These are phyloP conservation scores for Prunus yedoensis DNA, from an alignment of 331 rosid species.

Conservation along the genomic window DNA sequence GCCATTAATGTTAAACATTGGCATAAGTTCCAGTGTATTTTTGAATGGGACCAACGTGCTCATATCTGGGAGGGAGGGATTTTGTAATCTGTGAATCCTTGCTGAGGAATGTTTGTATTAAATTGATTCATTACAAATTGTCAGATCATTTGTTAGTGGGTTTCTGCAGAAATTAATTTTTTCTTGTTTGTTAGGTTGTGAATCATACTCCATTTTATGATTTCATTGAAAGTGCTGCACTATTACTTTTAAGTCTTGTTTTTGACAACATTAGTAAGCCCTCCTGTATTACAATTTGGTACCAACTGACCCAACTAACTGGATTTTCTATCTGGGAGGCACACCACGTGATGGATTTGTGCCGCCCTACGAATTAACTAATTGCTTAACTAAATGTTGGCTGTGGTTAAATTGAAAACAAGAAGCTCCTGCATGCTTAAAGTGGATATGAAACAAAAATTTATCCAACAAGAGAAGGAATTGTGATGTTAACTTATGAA, in stretches of 20 bases:
- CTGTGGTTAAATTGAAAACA: background rate
- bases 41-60: background rate
- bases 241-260: background rate
- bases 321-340: background rate
- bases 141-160: background rate
- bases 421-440: background rate
- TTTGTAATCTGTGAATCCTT: background rate
- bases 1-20: background rate
- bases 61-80: background rate
- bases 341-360: background rate
- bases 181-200: background rate
- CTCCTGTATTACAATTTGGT: background rate
- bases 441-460: background rate
- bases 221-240: background rate
- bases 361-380: background rate
- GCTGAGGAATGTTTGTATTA: background rate
- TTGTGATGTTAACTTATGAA: background rate
- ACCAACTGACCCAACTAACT: background rate
- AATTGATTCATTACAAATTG: background rate
- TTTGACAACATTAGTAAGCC: background rate
- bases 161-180: background rate
- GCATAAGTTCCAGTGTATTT: background rate
- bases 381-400: background rate
- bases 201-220: background rate
- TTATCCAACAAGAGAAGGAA: background rate